Evolutionary conservation across 1,139 yeast species (phyloP).

Genomic region (Geotrichum candidum): DNA sequence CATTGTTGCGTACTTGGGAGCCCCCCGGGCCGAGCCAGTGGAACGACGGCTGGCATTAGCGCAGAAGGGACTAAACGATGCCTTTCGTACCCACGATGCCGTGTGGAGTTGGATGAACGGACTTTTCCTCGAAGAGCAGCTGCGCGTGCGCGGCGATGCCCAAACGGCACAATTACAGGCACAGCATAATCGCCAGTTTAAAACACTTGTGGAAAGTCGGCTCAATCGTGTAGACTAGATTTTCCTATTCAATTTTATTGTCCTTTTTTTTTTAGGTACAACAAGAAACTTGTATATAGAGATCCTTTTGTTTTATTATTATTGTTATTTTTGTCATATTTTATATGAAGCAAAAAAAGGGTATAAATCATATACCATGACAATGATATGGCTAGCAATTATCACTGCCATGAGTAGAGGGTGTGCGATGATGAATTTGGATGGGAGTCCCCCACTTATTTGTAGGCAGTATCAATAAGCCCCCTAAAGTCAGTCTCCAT

Average conservation of each 20-base stretch:
- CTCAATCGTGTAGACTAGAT: constrained; percentile 17
- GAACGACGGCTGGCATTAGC: constrained; percentile 12
- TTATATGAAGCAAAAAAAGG: not conserved
- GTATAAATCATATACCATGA: not conserved
- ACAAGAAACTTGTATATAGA: not conserved
- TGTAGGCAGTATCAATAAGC: constrained; percentile 4
- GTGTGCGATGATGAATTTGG: too few relatives aligned
- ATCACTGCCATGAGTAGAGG: not conserved
- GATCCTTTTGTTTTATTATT: not conserved
- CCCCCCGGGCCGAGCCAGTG: constrained; percentile 3
- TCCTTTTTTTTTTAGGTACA: not conserved
- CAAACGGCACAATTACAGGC: constrained; percentile 9
- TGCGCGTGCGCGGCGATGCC: constrained; percentile 7
- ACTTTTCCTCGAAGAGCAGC: constrained; percentile 10
- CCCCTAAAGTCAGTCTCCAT: constrained; percentile 10
- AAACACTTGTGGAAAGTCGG: constrained; percentile 8
- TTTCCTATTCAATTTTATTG: not conserved
- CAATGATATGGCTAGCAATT: not conserved
- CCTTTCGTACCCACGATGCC: constrained; percentile 8
- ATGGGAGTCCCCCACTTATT: not conserved
- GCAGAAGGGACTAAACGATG: constrained; percentile 14
- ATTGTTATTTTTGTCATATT: too few relatives aligned
- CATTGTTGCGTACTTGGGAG: constrained; percentile 13
- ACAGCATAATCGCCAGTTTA: not conserved
- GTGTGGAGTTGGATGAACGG: constrained; percentile 19